Percentiles rank a stretch among this genome's conserved stretches.
Evolutionary conservation across 148 eudicot genomes (phyloP).

Genomic region (Cornus kousa): DNA sequence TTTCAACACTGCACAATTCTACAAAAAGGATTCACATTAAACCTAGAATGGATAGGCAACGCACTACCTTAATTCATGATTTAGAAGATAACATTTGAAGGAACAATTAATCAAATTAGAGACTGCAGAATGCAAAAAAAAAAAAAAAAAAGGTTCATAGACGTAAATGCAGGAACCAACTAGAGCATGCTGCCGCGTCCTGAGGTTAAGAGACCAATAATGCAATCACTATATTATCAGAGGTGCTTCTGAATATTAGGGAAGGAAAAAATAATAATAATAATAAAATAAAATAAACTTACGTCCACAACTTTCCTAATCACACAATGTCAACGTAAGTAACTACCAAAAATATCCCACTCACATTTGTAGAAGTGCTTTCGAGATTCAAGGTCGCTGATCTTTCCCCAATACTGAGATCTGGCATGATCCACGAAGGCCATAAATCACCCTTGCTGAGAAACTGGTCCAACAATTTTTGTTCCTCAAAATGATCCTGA

Average conservation of each 20-base stretch:
- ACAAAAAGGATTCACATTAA: too few species aligned
- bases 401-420: slow-evolving; percentile 27
- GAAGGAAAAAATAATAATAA: too few species aligned
- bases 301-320: background rate
- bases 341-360: slow-evolving; percentile 18
- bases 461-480: slow-evolving; percentile 62
- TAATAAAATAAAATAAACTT: background rate
- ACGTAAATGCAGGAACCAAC: background rate
- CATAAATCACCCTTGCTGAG: slow-evolving; percentile 53
- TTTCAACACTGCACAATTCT: background rate
- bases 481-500: slow-evolving; percentile 64
- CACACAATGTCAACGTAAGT: slow-evolving; percentile 3
- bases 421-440: slow-evolving; percentile 69
- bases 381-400: slow-evolving; percentile 33
- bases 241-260: background rate
- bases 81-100: background rate
- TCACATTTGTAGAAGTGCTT: slow-evolving; percentile 42
- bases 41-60: too few species aligned
- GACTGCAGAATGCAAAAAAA: background rate
- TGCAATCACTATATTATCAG: background rate
- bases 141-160: background rate
- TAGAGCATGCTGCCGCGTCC: background rate
- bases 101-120: background rate
- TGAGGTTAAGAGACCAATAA: slow-evolving; percentile 4
- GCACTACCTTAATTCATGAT: background rate